Conservation (phyloP, 345 rosid species). For the Streptanthus diversifolius region DNA sequence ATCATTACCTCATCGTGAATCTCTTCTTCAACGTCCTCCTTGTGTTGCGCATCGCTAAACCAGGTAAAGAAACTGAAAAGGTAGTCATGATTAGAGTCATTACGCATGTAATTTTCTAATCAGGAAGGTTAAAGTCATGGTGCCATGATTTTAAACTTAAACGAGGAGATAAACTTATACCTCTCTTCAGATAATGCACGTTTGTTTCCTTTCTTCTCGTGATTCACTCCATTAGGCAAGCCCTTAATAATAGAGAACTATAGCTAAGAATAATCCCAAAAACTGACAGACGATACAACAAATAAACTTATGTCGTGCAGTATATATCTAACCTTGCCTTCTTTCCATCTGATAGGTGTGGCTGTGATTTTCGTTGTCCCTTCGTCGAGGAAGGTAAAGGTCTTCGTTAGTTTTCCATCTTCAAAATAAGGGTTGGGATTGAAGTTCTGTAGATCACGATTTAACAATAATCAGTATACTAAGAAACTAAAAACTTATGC, state of each 20-base stretch:
- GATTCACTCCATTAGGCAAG: constrained; percentile 68
- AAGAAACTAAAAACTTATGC: not conserved
- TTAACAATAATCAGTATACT: not conserved
- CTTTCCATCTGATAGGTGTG: constrained; percentile 84
- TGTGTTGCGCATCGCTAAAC: constrained; percentile 58
- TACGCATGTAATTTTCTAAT: not conserved
- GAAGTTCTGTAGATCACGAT: constrained; percentile 51
- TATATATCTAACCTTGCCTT: constrained; percentile 49
- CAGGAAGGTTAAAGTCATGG: not conserved
- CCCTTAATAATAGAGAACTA: constrained; percentile 47
- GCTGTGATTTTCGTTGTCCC: constrained; percentile 69
- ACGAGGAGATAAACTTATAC: constrained; percentile 37
- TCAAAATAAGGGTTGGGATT: constrained; percentile 75
- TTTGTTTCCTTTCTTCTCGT: constrained; percentile 89
- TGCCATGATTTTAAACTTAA: constrained; percentile 2
- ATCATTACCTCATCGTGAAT: constrained; percentile 69
- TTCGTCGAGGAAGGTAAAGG: constrained; percentile 77
- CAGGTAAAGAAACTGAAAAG: constrained; percentile 78
- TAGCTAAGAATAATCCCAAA: constrained; percentile 2
- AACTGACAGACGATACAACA: not conserved
- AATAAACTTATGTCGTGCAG: not conserved
- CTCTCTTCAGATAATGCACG: constrained; percentile 70
- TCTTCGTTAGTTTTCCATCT: constrained; percentile 72
- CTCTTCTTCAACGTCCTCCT: constrained; percentile 57
- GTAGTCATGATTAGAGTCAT: not conserved